Evolutionary conservation across 1,284 basidiomycete species (phyloP).

Genomic region (Mycosarcoma mackinlayi): DNA sequence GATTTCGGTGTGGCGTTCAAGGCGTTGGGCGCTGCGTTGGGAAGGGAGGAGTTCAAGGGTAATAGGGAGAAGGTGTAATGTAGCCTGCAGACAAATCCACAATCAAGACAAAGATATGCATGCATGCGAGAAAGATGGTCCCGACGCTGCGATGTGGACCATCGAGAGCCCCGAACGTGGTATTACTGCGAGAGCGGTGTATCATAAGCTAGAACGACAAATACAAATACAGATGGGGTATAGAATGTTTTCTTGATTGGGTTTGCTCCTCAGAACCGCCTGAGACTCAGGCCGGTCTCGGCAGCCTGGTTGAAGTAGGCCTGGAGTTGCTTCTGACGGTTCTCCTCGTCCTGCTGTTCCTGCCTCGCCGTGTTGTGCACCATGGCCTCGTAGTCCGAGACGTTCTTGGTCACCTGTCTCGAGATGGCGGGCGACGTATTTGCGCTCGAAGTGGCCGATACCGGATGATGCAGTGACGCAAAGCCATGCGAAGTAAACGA

Average conservation of each 20-base stretch:
- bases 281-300: slow-evolving; percentile 23
- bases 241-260: slow-evolving; percentile 1
- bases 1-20: slow-evolving; percentile 62
- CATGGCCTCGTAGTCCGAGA: slow-evolving; percentile 39
- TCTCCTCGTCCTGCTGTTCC: slow-evolving; percentile 28
- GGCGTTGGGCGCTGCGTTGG: slow-evolving; percentile 49
- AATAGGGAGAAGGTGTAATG: slow-evolving; percentile 28
- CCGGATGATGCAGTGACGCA: slow-evolving; percentile 18
- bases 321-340: slow-evolving; percentile 26
- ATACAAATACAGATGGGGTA: slow-evolving; percentile 31
- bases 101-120: background rate
- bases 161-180: too few relatives aligned
- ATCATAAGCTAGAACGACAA: background rate
- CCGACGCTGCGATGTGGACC: too few relatives aligned
- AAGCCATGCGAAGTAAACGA: slow-evolving; percentile 38
- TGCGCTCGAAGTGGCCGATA: slow-evolving; percentile 31
- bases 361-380: slow-evolving; percentile 18
- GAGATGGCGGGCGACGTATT: slow-evolving; percentile 43
- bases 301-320: slow-evolving; percentile 36
- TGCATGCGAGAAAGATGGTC: too few relatives aligned
- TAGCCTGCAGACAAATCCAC: background rate
- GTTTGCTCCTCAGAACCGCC: slow-evolving; percentile 43
- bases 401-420: slow-evolving; percentile 28
- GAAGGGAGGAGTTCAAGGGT: slow-evolving; percentile 45
- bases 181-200: slow-evolving; percentile 16